These are phyloP conservation scores for Alternaria atra DNA, from an alignment of 2,329 filamentous ascomycete genomes.

Conservation along the genomic window DNA sequence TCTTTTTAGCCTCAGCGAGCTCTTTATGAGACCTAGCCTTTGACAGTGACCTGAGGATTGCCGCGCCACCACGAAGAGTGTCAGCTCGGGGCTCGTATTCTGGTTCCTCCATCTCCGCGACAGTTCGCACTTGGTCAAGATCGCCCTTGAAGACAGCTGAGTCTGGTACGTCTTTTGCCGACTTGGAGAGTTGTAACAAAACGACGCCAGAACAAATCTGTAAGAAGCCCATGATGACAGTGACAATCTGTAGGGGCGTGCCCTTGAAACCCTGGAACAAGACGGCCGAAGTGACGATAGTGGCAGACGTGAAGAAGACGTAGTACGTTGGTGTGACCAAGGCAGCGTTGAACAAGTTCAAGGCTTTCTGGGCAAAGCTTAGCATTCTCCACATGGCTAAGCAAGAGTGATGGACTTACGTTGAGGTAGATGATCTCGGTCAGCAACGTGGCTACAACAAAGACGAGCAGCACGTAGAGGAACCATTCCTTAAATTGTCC, in stretches of 20 bases:
- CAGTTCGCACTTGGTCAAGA: conserved; percentile 92
- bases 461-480: conserved; percentile 87
- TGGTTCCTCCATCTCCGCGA: conserved; percentile 94
- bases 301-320: conserved; percentile 95
- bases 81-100: conserved; percentile 96
- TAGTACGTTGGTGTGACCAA: conserved; percentile 98
- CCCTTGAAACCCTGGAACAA: conserved; percentile 95
- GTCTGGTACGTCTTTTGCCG: conserved; percentile 95
- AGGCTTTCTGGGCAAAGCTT: conserved; percentile 77
- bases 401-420: conserved; percentile 64
- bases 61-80: conserved; percentile 88
- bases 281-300: conserved; percentile 91
- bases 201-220: conserved; percentile 94
- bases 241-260: conserved; percentile 79
- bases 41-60: conserved; percentile 86
- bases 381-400: conserved; percentile 9
- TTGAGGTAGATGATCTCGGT: conserved; percentile 97
- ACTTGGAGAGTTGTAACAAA: conserved; percentile 94
- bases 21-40: conserved; percentile 79
- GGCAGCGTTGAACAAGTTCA: conserved; percentile 96
- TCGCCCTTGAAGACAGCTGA: conserved; percentile 91
- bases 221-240: conserved; percentile 91
- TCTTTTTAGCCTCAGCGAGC: conserved; percentile 76
- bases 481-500: conserved; percentile 98
- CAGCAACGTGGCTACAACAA: conserved; percentile 86